phyloP scores from a whole-genome alignment of 495 filamentous ascomycete genomes.

The Lophiostoma macrostomum region DNA sequence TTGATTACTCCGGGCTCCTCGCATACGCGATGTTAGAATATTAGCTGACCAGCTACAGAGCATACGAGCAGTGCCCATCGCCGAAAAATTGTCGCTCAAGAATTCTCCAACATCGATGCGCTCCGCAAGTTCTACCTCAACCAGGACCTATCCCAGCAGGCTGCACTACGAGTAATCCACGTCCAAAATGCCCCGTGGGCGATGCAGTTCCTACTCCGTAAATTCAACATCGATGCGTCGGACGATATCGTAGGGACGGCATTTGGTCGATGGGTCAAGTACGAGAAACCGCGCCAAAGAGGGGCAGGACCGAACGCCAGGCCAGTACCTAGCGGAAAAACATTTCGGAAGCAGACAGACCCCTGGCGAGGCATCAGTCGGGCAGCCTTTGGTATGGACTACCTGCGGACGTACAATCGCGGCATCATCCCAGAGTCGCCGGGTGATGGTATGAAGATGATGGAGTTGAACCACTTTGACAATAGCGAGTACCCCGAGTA shows the following conservation, averaged over 20 bases:
- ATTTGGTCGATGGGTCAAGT: constrained; percentile 51
- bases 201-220: constrained; percentile 48
- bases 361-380: constrained; percentile 53
- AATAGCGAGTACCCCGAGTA: constrained; percentile 39
- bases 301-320: too few relatives aligned
- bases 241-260: constrained; percentile 48
- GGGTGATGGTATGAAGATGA: constrained; percentile 42
- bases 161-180: constrained; percentile 52
- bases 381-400: constrained; percentile 53
- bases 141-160: constrained; percentile 36
- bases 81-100: constrained; percentile 48
- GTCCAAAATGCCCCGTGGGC: constrained; percentile 57
- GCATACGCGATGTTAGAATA: too few relatives aligned
- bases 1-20: too few relatives aligned
- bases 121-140: constrained; percentile 45
- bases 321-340: constrained; percentile 48
- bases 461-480: constrained; percentile 52
- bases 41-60: too few relatives aligned
- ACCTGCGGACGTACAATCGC: constrained; percentile 47
- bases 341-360: constrained; percentile 50
- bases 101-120: constrained; percentile 45
- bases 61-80: too few relatives aligned
- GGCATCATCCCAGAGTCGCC: constrained; percentile 1
- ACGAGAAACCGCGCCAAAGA: constrained; percentile 47
- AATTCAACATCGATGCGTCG: constrained; percentile 51